Evolutionary conservation across 352 stramenopile species (phyloP).

Genomic region (Vaucheria bursata): DNA sequence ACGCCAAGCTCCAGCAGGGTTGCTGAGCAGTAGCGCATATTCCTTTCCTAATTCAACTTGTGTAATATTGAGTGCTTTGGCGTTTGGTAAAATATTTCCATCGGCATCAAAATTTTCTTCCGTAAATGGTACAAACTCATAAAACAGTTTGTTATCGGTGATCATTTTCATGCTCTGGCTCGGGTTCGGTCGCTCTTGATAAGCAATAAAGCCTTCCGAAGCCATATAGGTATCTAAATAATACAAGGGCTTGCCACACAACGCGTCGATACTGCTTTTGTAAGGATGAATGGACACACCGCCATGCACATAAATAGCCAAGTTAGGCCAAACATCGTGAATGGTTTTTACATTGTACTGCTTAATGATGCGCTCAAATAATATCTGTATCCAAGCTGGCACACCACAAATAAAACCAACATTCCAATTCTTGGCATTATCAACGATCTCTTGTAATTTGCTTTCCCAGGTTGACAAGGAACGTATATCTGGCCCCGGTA

Average conservation of each 20-base stretch:
- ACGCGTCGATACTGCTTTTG: neutral
- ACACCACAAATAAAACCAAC: neutral
- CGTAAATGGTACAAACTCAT: neutral
- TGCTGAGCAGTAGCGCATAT: neutral
- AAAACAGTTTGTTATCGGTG: neutral
- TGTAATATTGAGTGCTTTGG: too few species aligned
- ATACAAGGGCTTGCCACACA: neutral
- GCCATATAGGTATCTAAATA: neutral
- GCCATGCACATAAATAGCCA: neutral
- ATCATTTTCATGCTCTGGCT: neutral
- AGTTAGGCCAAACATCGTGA: neutral
- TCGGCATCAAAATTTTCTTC: neutral
- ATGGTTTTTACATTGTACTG: neutral
- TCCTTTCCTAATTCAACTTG: neutral
- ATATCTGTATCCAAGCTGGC: neutral
- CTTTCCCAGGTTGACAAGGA: neutral
- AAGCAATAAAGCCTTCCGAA: neutral
- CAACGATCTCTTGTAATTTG: neutral
- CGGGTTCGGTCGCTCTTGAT: neutral
- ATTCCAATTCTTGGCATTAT: neutral
- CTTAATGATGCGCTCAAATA: neutral
- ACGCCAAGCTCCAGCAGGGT: neutral
- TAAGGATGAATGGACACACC: neutral
- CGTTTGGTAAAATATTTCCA: neutral
- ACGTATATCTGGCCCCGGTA: neutral